Conservation (phyloP, 768 basidiomycete species). For the Lactarius deliciosus region DNA sequence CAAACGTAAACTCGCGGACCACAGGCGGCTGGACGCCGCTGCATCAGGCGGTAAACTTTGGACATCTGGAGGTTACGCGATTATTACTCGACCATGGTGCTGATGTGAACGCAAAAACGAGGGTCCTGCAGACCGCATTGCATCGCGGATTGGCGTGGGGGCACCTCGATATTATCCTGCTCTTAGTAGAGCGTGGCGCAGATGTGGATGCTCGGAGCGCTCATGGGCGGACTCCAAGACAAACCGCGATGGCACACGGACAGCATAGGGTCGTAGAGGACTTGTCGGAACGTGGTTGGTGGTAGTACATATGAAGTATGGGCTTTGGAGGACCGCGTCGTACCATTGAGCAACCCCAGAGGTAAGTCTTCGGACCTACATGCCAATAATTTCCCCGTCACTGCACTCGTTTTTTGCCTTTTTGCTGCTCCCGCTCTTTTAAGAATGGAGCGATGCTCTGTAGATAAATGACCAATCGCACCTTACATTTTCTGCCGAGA, state of each 20-base stretch:
- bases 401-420: no score
- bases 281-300: not conserved
- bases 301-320: no score
- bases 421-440: no score
- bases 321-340: no score
- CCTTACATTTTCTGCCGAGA: no score
- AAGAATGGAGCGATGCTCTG: no score
- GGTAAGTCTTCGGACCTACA: no score
- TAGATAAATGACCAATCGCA: no score
- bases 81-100: constrained; percentile 3
- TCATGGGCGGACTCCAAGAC: not conserved
- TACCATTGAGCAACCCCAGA: no score
- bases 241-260: not conserved
- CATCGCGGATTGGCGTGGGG: not conserved
- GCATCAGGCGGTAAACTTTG: not conserved
- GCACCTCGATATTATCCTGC: not conserved
- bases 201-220: not conserved
- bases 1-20: not conserved
- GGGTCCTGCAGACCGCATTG: not conserved
- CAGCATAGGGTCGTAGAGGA: not conserved
- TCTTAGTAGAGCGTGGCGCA: constrained; percentile 3
- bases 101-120: not conserved
- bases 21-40: not conserved
- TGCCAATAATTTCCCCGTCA: no score
- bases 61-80: not conserved